Base-by-base conservation (phyloP, 306 rosid genomes). In the Vicia faba region DNA sequence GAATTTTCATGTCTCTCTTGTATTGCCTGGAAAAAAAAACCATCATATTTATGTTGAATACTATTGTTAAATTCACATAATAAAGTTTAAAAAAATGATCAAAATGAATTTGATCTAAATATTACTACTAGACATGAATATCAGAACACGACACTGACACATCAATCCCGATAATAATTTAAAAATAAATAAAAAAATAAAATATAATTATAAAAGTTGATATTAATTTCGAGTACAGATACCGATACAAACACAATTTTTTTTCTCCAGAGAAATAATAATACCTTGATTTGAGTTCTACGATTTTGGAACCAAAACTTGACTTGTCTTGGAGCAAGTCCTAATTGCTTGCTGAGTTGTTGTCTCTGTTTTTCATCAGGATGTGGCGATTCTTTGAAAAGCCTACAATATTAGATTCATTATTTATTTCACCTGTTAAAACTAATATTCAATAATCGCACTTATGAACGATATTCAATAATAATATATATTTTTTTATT, bases 301-400 rank as follows among this genome's bases (percentile, higher is more conserved):
- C 99, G 96, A 76, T 95, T 95, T 77, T 95, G 99, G 74, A 95
- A 95, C 99, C 99, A 95, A 68, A 95, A 95, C 80, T 95, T 95
- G 84, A 95, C 97, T 74, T 95, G 99, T 39, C 97, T 78, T 0
- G 99, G 91, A 63, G 97, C 93, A 59, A 95, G 96, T 60, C 99
- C 99, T 74, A 95, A 43, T 75, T 84, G 87, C 80, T 91, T 95
- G 86, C 97, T 91, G 0, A 95, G 88, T 31, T 90, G 97, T 61
- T 91, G 99, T 68, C 99, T 90, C 68, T 95, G 99, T 74, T 90
- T 95, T 85, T 95, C 97, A 82, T 95, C 96, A 50, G 97, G 97
- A 74, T 95, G 97, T 8, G 99, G 97, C 51, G 99, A 95, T 39
- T 95, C 99, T 73, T 90, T 95, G 78, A 95, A 95, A 49, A 90